Conservation (phyloP, 805 yeast species). For the Spencermartinsiella europaea region DNA sequence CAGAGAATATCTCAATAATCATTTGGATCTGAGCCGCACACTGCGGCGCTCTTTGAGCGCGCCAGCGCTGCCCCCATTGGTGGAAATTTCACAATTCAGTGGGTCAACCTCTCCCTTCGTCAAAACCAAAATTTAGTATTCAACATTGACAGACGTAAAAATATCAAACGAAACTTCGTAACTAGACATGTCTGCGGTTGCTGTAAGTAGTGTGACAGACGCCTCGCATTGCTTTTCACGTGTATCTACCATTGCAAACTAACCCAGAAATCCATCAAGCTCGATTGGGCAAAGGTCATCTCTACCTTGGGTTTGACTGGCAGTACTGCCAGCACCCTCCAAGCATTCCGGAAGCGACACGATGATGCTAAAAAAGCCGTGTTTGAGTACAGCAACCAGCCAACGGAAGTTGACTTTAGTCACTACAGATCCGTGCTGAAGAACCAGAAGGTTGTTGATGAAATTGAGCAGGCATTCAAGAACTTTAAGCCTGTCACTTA, state of each 20-base stretch:
- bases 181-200: slow-evolving; percentile 11
- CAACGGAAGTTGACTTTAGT: slow-evolving; percentile 73
- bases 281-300: slow-evolving; percentile 93
- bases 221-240: too few species aligned
- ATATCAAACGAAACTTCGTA: too few species aligned
- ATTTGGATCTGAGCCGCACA: too few species aligned
- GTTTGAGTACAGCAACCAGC: slow-evolving; percentile 63
- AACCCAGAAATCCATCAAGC: slow-evolving; percentile 52
- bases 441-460: slow-evolving; percentile 73
- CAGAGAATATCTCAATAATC: too few species aligned
- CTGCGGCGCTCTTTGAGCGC: too few species aligned
- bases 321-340: slow-evolving; percentile 78
- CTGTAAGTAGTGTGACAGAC: slow-evolving; percentile 4
- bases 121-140: too few species aligned
- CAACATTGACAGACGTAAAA: too few species aligned
- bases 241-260: too few species aligned
- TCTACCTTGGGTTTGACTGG: slow-evolving; percentile 89
- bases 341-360: slow-evolving; percentile 95
- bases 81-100: too few species aligned
- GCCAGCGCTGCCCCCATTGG: too few species aligned
- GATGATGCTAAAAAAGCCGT: slow-evolving; percentile 92
- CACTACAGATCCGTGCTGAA: slow-evolving; percentile 75
- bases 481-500: slow-evolving; percentile 78
- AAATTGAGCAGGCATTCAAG: slow-evolving; percentile 71
- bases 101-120: too few species aligned